Percentiles rank a stretch among this genome's conserved stretches.
Conservation (phyloP, 208 protist species). For the Wallacemonas rigidus region DNA sequence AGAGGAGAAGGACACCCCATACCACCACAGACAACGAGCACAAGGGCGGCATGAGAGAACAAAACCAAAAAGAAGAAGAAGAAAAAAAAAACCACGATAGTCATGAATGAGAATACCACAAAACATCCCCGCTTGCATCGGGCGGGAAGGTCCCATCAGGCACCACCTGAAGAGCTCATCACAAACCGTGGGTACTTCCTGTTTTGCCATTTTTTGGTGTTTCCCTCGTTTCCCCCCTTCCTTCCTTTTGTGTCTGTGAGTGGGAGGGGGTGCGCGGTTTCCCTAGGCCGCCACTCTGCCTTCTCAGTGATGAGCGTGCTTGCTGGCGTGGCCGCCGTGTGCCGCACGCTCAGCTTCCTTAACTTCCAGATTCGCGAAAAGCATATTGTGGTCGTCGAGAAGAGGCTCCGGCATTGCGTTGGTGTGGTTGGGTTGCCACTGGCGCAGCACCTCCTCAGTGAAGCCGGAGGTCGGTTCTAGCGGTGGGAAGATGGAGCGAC, state of each 20-base stretch:
- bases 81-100: neutral
- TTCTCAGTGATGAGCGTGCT: neutral
- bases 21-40: neutral
- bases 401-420: constrained; percentile 1
- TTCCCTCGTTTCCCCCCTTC: neutral
- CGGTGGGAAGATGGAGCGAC: constrained; percentile 63
- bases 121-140: neutral
- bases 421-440: constrained; percentile 57
- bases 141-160: neutral
- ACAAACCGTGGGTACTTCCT: neutral
- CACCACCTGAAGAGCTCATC: neutral
- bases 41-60: neutral
- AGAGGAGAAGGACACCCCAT: neutral
- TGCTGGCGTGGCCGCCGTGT: neutral
- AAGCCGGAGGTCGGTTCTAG: constrained; percentile 68
- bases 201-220: neutral
- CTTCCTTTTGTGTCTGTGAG: neutral
- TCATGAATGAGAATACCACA: neutral
- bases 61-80: neutral
- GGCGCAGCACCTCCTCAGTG: constrained; percentile 63
- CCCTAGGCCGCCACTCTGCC: too few relatives aligned
- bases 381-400: neutral
- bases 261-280: neutral
- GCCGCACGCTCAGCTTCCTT: constrained; percentile 8
- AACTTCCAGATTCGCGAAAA: neutral